These are phyloP conservation scores for Rutstroemia sp. DNA, from an alignment of 2,329 filamentous ascomycete genomes.

Conservation along the genomic window DNA sequence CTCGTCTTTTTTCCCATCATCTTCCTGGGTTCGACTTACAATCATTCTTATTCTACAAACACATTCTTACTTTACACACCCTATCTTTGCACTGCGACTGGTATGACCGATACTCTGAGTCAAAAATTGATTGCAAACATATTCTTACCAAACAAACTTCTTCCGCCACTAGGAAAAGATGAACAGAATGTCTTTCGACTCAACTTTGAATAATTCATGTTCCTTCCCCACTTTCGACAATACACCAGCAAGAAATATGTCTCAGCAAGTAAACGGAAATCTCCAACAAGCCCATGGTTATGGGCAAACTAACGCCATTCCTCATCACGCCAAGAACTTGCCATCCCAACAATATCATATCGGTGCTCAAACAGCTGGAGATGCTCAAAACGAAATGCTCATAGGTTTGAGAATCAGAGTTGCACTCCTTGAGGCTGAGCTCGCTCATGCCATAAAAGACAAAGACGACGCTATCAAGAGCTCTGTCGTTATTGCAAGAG, in stretches of 20 bases:
- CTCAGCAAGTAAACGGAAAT: not conserved
- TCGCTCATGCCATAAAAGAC: slow-evolving; percentile 13
- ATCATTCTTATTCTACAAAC: no score
- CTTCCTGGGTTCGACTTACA: no score
- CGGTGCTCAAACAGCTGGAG: slow-evolving; percentile 2
- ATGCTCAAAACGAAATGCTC: not conserved
- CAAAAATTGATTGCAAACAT: not conserved
- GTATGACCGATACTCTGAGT: not conserved
- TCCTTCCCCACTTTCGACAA: not conserved
- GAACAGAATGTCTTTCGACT: not conserved
- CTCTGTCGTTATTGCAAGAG: slow-evolving; percentile 11
- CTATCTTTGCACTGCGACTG: not conserved
- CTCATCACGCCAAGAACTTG: slow-evolving; percentile 66
- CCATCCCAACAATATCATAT: slow-evolving; percentile 74
- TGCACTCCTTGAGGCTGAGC: slow-evolving; percentile 22
- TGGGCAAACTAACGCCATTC: no score
- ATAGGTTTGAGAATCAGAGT: slow-evolving; percentile 14
- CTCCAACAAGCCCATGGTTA: not conserved
- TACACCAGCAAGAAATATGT: not conserved
- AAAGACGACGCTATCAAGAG: slow-evolving; percentile 15
- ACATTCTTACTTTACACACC: no score
- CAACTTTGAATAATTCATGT: not conserved
- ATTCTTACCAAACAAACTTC: not conserved
- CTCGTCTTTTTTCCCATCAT: no score
- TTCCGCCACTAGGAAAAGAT: not conserved